Evolutionary conservation across 2,329 filamentous ascomycete genomes (phyloP).

Genomic region (Immersiporthe knoxdaviesiana): DNA sequence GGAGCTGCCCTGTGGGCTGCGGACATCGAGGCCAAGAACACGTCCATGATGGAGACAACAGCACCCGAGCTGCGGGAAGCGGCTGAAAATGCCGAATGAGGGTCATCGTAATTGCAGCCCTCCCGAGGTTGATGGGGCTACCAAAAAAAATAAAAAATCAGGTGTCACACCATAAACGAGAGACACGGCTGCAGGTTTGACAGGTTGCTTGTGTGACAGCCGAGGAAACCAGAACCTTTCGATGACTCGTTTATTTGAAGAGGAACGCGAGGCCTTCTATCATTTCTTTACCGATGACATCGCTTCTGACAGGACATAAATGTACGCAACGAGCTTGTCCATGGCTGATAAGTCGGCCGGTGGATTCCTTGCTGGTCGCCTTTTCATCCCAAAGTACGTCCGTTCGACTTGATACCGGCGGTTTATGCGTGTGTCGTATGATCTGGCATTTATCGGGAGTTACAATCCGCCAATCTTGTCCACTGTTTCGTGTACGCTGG

Average conservation of each 20-base stretch:
- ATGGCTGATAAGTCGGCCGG: background rate
- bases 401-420: background rate
- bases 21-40: slow-evolving; percentile 69
- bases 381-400: too few relatives aligned
- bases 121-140: background rate
- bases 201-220: slow-evolving; percentile 11
- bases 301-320: background rate
- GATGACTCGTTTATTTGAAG: background rate
- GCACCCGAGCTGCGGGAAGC: slow-evolving; percentile 55
- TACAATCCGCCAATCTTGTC: background rate
- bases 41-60: slow-evolving; percentile 52
- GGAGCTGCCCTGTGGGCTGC: slow-evolving; percentile 94
- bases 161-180: background rate
- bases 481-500: background rate
- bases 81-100: slow-evolving; percentile 53
- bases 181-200: slow-evolving; percentile 12
- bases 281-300: background rate
- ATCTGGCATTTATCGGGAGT: slow-evolving; percentile 1
- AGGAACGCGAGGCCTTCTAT: background rate
- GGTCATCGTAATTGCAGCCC: background rate
- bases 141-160: background rate
- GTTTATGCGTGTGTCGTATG: background rate
- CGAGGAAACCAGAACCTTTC: background rate
- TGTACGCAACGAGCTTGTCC: background rate
- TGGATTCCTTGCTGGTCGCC: background rate